These are phyloP conservation scores for Amylocystis lapponica DNA, from an alignment of 768 basidiomycete species.

Conservation along the genomic window DNA sequence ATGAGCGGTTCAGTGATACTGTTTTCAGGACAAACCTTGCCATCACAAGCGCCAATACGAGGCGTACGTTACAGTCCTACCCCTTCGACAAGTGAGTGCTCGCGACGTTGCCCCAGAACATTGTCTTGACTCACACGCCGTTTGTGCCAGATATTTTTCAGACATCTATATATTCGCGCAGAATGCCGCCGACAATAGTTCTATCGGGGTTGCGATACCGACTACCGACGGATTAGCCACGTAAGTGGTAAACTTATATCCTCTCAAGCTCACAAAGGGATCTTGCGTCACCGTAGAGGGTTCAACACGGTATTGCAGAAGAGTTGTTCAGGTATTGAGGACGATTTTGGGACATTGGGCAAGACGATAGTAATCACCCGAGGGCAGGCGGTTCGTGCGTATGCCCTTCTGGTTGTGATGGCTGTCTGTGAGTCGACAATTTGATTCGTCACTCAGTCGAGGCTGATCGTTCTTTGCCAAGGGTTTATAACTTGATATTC, in stretches of 20 bases:
- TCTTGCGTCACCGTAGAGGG: too few species aligned
- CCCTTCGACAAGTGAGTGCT: conserved; percentile 15
- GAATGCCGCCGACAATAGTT: conserved; percentile 3
- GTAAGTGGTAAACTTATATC: too few species aligned
- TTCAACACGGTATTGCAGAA: too few species aligned
- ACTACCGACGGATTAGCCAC: conserved; percentile 10
- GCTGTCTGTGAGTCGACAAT: background rate
- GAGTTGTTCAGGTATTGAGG: too few species aligned
- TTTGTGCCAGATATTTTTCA: conserved; percentile 4
- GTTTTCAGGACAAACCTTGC: conserved; percentile 10
- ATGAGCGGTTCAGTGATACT: conserved; percentile 6
- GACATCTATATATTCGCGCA: conserved; percentile 9
- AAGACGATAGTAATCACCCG: conserved; percentile 12
- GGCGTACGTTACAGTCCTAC: conserved; percentile 10
- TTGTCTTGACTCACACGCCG: background rate
- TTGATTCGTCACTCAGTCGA: background rate
- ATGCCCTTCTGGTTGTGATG: conserved; percentile 6
- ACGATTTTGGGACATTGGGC: too few species aligned
- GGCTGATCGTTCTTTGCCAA: conserved; percentile 3
- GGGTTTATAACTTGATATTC: conserved; percentile 13
- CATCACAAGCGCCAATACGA: conserved; percentile 6
- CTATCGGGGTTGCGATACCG: conserved; percentile 6
- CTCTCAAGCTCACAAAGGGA: too few species aligned
- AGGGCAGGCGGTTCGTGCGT: conserved; percentile 8
- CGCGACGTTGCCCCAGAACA: background rate